Base-by-base conservation (phyloP, 164 flowering plant species). In the Akebia trifoliata region DNA sequence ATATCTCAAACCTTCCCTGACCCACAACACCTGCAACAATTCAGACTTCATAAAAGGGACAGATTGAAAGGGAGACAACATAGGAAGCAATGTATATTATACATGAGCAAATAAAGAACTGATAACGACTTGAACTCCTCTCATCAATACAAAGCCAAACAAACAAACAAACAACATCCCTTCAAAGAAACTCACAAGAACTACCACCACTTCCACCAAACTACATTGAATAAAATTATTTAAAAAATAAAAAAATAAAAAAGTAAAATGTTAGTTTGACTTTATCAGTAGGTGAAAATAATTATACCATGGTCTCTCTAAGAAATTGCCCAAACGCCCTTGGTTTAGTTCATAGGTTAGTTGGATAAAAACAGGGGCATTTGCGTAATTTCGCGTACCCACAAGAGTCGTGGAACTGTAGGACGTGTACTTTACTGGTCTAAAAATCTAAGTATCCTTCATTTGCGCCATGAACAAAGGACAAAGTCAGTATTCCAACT, bases 21-120 rank as follows among this genome's bases (percentile, higher is more conserved):
- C 78, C 81, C 76, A 75, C 83, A 67, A 70, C 30, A 10, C 75
- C 81, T 75, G 76, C 61, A 68, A 65, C 38, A 58, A 34, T 45
- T 24, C 54, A 70, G 57, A 68, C n/a, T n/a, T n/a, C n/a, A n/a
- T n/a, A n/a, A n/a, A n/a, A n/a, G n/a, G n/a, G n/a, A n/a, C n/a
- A n/a, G n/a, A n/a, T n/a, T n/a, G n/a, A n/a, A n/a, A 40, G 40
- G 20, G 46, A 42, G 46, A 42, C 8, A 18, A 8, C 5, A 42
- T n/a, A n/a, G 46, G 6, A 42, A 42, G 20, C 22, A 42, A 18
- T 24, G 26, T 56, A 62, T 62, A 65, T 72, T 4, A 17, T n/a
- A 29, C 37, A 43, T 56, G 60, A 56, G n/a, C 28, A 56, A 30
- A 30, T 56, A 42, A 56, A 56, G 29, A 8, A 29, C 26, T 21